Evolutionary conservation across 2,329 filamentous ascomycete species (phyloP), one percentile per base, ranked within the genome.

Genomic region (Penicillium sp.): DNA sequence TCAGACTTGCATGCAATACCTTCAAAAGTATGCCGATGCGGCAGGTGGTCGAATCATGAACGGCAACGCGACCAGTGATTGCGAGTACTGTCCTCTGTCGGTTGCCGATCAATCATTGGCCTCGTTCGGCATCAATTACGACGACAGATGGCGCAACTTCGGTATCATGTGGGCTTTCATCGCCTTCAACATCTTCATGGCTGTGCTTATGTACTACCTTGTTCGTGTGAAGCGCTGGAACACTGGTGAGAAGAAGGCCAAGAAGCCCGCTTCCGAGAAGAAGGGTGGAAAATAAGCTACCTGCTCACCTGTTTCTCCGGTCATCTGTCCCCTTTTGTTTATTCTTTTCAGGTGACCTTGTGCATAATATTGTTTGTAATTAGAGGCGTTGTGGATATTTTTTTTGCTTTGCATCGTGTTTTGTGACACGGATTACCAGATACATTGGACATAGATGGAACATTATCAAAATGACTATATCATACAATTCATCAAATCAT

Each of bases 81-180:
- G 88, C 73, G 60, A 75, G 0, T 90, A 73, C 57, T 73, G 71
- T 60, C 60, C 72, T 1, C 43, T 75, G 27, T 54, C 60, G 3
- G 62, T 68, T 38, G 71, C 70, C 0, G 71, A 77, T 56, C 66
- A 78, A 46, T 79, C 74, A 53, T 64, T 77, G 39, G 61, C 74
- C 0, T 53, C 54, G 0, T 77, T 83, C 39, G 71, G 74, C 27
- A 79, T 82, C 24, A 62, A 77, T 51, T 89, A 86, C 65, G 65
- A 53, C 8, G 74, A 88, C 13, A 75, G 85, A 11, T 91, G 87
- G 86, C 79, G 86, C 55, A 87, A 91, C 68, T 87, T 88, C 66
- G 87, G 85, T 0, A 71, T 88, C 27, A 71, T 86, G 44, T 86
- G 82, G 77, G 79, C 75, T 0, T 88, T 81, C 56, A 77, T 86